Evolutionary conservation across 805 yeast species (phyloP).

Genomic region (Candida loeiensis): DNA sequence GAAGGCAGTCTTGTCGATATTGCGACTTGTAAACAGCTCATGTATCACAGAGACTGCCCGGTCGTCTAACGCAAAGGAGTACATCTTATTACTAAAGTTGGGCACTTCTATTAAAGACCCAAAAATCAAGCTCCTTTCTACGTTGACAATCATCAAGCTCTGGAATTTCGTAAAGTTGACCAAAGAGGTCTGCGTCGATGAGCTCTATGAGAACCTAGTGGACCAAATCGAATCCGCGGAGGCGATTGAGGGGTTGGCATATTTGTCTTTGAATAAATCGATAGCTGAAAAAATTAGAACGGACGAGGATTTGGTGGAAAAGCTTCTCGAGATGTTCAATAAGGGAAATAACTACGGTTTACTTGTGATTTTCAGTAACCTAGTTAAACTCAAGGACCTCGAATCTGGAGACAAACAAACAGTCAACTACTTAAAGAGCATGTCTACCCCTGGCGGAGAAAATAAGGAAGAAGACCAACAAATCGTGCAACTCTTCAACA

Average conservation of each 20-base stretch:
- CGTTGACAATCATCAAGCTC: slow-evolving; percentile 50
- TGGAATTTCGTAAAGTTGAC: slow-evolving; percentile 48
- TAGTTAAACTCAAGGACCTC: slow-evolving; percentile 30
- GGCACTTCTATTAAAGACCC: slow-evolving; percentile 22
- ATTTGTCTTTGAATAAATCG: slow-evolving; percentile 35
- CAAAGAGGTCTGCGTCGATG: slow-evolving; percentile 8
- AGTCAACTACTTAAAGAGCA: slow-evolving; percentile 33
- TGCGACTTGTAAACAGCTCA: slow-evolving; percentile 28
- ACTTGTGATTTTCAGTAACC: slow-evolving; percentile 37
- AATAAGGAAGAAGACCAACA: slow-evolving; percentile 18
- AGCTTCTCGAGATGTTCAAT: slow-evolving; percentile 14
- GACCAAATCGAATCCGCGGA: slow-evolving; percentile 4
- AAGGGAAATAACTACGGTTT: slow-evolving; percentile 33
- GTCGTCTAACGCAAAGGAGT: slow-evolving; percentile 43
- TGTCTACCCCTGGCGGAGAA: slow-evolving; percentile 29
- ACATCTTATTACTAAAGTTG: slow-evolving; percentile 36
- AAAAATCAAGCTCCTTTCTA: slow-evolving; percentile 32
- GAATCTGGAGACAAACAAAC: slow-evolving; percentile 29
- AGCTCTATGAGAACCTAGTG: slow-evolving; percentile 3
- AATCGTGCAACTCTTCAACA: slow-evolving; percentile 30
- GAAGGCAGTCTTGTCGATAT: slow-evolving; percentile 10
- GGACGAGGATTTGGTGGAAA: slow-evolving; percentile 28
- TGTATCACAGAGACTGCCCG: slow-evolving; percentile 53
- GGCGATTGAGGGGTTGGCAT: slow-evolving; percentile 47
- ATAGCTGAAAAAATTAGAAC: slow-evolving; percentile 32